Base-by-base conservation (phyloP, 1,139 yeast species). In the Hyphopichia burtonii region DNA sequence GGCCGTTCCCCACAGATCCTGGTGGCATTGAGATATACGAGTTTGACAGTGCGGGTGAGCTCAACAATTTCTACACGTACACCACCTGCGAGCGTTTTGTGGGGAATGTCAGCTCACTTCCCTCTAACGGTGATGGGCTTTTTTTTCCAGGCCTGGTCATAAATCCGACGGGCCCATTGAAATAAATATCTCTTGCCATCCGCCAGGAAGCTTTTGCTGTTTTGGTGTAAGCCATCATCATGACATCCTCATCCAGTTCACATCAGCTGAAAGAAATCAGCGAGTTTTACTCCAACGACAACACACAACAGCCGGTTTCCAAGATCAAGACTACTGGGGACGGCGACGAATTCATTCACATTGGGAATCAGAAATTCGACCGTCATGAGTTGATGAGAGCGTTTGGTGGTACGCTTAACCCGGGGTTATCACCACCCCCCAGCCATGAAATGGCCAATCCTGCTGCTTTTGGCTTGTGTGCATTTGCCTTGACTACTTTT, bases 401-500 rank as follows among this genome's bases (percentile, higher is more conserved):
- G 15, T 49, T 63, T 40, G 68, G 66, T 31, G 67, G 65, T 59
- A 53, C 66, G 8, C 63, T 71, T 52, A 68, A 65, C 42, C 71
- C 70, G 2, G 76, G 70, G 35, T 55, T 58, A 31, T 41, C 70
- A 0, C 72, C 76, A 4, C 62, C 56, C 40, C 71, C 75, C 19
- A 50, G 47, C 19, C 56, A 65, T 40, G 51, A 65, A 40, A 61
- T 72, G 44, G 86, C 76, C 31, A 80, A 82, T 52, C 84, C 87
- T 1, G 78, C 81, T 20, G 86, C 88, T 3, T 61, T 80, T 46
- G 87, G 86, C 2, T 66, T 81, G 43, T 66, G 76, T 20, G 80
- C 78, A 2, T 82, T 78, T 60, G 69, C 74, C 17, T 52, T 75
- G 46, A 70, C 79, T 27, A 76, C 83, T 1, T 71, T 80, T 51